A percentile compares a stretch with the other conserved stretches of the same genome.
Conservation (phyloP, 768 basidiomycete species). For the Tricholoma sp. region DNA sequence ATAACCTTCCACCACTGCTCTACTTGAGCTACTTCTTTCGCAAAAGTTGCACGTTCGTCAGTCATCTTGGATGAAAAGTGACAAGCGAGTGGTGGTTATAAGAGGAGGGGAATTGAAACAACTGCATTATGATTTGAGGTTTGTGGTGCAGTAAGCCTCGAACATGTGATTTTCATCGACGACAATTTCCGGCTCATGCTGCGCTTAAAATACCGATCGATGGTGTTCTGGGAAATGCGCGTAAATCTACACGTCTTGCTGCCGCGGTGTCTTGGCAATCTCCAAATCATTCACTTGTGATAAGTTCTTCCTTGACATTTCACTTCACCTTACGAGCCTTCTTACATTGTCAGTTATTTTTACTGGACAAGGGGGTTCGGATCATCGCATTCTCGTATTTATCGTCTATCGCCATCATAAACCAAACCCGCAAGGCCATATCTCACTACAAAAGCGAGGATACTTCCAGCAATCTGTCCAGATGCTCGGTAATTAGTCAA, state of each 20-base stretch:
- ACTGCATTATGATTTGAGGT: too few species aligned
- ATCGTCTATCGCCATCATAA: slow-evolving; percentile 90
- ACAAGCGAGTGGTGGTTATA: not conserved
- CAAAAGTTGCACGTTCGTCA: slow-evolving; percentile 64
- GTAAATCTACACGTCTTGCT: not conserved
- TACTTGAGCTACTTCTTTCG: slow-evolving; percentile 77
- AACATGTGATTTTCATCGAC: slow-evolving; percentile 41
- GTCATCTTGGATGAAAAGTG: slow-evolving; percentile 41
- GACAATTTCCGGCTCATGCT: not conserved
- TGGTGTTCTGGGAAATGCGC: not conserved
- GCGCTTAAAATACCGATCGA: not conserved
- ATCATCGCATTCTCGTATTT: slow-evolving; percentile 12
- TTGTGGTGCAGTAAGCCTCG: slow-evolving; percentile 4
- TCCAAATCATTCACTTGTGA: too few species aligned
- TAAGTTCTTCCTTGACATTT: too few species aligned
- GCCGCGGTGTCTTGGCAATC: too few species aligned
- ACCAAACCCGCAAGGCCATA: slow-evolving; percentile 88
- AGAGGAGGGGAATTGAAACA: not conserved
- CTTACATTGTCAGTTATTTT: too few species aligned
- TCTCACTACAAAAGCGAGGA: slow-evolving; percentile 77
- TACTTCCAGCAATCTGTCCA: slow-evolving; percentile 64
- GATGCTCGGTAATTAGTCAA: not conserved
- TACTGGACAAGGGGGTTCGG: not conserved
- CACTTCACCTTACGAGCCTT: too few species aligned
- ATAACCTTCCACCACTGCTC: slow-evolving; percentile 90